phyloP scores from a whole-genome alignment of 106 monocot species.

The Dioscorea zingiberensis region DNA sequence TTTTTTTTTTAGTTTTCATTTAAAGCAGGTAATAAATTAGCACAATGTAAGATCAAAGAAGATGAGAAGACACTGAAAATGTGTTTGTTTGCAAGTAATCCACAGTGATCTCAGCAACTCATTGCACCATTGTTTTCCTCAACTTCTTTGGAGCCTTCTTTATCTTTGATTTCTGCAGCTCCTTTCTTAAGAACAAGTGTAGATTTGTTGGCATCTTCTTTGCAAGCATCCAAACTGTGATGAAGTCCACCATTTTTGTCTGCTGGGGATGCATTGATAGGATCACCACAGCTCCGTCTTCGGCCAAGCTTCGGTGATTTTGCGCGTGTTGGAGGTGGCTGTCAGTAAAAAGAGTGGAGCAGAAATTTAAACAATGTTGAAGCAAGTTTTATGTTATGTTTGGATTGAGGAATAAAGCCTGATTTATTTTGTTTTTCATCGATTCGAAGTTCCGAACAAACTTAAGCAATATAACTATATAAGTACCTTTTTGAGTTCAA shows the following conservation, averaged over 20 bases:
- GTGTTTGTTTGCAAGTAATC: background rate
- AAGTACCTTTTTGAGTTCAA: constrained; percentile 78
- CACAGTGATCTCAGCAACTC: background rate
- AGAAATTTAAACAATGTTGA: too few species aligned
- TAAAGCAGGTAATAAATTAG: too few species aligned
- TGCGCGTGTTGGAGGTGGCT: constrained; percentile 58
- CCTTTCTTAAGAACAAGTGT: background rate
- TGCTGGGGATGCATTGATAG: constrained; percentile 1
- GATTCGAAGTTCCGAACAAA: background rate
- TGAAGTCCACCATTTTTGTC: constrained; percentile 2
- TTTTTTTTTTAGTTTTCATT: too few species aligned
- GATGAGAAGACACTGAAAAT: background rate
- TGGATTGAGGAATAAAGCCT: too few species aligned
- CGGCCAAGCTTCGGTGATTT: constrained; percentile 55
- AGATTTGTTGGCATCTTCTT: constrained; percentile 1
- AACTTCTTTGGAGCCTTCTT: background rate
- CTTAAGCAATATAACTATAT: background rate
- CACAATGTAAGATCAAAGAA: too few species aligned
- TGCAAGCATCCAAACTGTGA: constrained; percentile 8
- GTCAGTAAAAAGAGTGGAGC: background rate
- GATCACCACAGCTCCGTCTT: constrained; percentile 39
- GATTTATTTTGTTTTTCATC: too few species aligned
- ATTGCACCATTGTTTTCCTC: background rate
- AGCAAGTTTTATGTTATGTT: too few species aligned
- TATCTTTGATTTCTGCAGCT: background rate